Conservation (phyloP, 257 asterid genomes). For the Salvia hispanica region DNA sequence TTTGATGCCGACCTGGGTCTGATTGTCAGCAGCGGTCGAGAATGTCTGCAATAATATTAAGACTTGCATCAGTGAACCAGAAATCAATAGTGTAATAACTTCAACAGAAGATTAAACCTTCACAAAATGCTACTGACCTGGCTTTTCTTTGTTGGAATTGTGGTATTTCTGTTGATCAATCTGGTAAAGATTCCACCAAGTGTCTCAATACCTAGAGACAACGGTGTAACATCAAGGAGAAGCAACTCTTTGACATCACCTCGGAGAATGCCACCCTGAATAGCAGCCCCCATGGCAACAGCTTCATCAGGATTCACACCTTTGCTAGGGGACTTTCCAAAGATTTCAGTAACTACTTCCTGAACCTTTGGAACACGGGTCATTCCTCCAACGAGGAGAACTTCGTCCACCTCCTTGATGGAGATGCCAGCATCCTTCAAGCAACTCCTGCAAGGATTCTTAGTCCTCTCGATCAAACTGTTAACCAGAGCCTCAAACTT, state of each 20-base stretch:
- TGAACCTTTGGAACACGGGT: slow-evolving; percentile 79
- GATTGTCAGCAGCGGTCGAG: slow-evolving; percentile 78
- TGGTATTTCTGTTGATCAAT: slow-evolving; percentile 73
- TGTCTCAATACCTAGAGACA: slow-evolving; percentile 78
- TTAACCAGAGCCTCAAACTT: slow-evolving; percentile 70
- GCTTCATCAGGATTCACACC: slow-evolving; percentile 86
- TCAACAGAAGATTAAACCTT: not conserved
- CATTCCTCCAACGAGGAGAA: slow-evolving; percentile 82
- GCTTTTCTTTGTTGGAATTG: slow-evolving; percentile 75
- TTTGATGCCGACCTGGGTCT: slow-evolving; percentile 69
- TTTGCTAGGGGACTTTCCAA: slow-evolving; percentile 75
- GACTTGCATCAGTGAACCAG: not conserved
- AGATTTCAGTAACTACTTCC: slow-evolving; percentile 67
- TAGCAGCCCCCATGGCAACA: slow-evolving; percentile 85
- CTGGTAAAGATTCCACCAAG: slow-evolving; percentile 71
- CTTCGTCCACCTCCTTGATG: slow-evolving; percentile 67
- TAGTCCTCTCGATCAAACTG: slow-evolving; percentile 68
- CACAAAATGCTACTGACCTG: slow-evolving; percentile 43
- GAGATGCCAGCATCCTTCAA: slow-evolving; percentile 74
- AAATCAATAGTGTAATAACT: not conserved
- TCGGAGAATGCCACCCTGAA: slow-evolving; percentile 73
- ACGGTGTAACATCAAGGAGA: slow-evolving; percentile 74
- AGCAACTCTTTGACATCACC: slow-evolving; percentile 76
- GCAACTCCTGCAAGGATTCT: slow-evolving; percentile 69
- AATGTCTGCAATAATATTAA: slow-evolving; percentile 42